Conservation (phyloP, 768 basidiomycete genomes). For the Lentinula lateritia region DNA sequence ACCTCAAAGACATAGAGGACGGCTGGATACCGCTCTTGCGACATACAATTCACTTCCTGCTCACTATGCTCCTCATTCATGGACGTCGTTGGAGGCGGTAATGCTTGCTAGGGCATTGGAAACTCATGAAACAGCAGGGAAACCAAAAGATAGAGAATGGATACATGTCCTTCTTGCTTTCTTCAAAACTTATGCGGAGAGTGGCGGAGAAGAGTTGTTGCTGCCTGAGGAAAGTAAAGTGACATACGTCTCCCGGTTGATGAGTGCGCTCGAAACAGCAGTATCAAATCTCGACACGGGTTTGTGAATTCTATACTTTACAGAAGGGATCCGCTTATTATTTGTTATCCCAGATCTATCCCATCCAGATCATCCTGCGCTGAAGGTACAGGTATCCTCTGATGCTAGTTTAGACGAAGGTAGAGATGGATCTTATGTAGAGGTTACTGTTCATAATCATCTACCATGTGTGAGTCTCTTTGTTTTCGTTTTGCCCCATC, state of each 20-base stretch:
- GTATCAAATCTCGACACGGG: slow-evolving; percentile 52
- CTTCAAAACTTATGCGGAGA: slow-evolving; percentile 62
- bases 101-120: slow-evolving; percentile 74
- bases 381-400: slow-evolving; percentile 45
- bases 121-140: slow-evolving; percentile 52
- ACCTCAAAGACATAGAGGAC: slow-evolving; percentile 56
- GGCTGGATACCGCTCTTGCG: slow-evolving; percentile 54
- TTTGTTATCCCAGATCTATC: slow-evolving; percentile 46
- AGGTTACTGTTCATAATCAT: slow-evolving; percentile 55
- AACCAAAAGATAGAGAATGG: slow-evolving; percentile 72
- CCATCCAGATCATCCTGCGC: slow-evolving; percentile 63
- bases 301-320: slow-evolving; percentile 18
- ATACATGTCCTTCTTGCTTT: slow-evolving; percentile 73
- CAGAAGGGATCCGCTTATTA: slow-evolving; percentile 3
- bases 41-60: slow-evolving; percentile 79
- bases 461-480: slow-evolving; percentile 66
- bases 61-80: slow-evolving; percentile 77
- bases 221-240: slow-evolving; percentile 45
- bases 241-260: slow-evolving; percentile 46
- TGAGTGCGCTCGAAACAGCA: slow-evolving; percentile 41
- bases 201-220: slow-evolving; percentile 46
- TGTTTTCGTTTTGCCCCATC: neutral
- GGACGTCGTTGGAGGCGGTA: slow-evolving; percentile 74
- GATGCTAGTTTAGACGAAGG: slow-evolving; percentile 48
- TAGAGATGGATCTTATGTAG: slow-evolving; percentile 61